A percentile compares a stretch with the other conserved stretches of the same genome.
phyloP scores from a whole-genome alignment of 2,329 filamentous ascomycete genomes.

The Aspergillus caelatus region DNA sequence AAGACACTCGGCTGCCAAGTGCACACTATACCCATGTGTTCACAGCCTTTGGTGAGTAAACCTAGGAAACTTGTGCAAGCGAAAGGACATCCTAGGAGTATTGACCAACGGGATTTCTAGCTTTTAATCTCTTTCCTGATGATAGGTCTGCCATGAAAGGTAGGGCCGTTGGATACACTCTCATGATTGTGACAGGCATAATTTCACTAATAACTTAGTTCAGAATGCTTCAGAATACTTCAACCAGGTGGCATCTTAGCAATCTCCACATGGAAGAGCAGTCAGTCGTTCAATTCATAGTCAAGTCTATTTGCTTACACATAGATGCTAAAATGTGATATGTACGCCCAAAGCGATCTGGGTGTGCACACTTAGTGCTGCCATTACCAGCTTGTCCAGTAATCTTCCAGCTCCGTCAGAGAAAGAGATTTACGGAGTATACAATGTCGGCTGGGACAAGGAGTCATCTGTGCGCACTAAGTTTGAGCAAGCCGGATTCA shows the following conservation, averaged over 20 bases:
- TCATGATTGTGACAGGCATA: too few relatives aligned
- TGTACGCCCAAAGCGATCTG: constrained; percentile 26
- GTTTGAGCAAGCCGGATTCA: constrained; percentile 26
- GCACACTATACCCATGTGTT: constrained; percentile 50
- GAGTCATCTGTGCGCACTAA: constrained; percentile 24
- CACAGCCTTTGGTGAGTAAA: constrained; percentile 46
- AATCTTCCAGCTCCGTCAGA: constrained; percentile 28
- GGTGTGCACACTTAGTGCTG: constrained; percentile 27
- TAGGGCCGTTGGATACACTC: constrained; percentile 13
- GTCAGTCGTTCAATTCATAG: constrained; percentile 20
- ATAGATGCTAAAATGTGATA: background rate
- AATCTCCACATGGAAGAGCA: constrained; percentile 40
- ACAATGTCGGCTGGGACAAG: constrained; percentile 29
- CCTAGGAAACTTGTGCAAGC: too few relatives aligned
- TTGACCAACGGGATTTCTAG: constrained; percentile 11
- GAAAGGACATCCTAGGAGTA: background rate
- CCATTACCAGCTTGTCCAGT: constrained; percentile 29
- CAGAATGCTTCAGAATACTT: constrained; percentile 39
- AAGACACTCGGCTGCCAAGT: constrained; percentile 47
- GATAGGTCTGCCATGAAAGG: constrained; percentile 43
- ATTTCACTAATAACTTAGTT: background rate
- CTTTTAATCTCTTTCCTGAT: constrained; percentile 50
- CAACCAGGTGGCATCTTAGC: constrained; percentile 38
- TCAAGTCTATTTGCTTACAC: background rate
- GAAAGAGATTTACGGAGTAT: constrained; percentile 21